Evolutionary conservation across 352 stramenopile genomes (phyloP), one percentile per base, ranked within the genome.

Genomic region (Phytopythium litorale): DNA sequence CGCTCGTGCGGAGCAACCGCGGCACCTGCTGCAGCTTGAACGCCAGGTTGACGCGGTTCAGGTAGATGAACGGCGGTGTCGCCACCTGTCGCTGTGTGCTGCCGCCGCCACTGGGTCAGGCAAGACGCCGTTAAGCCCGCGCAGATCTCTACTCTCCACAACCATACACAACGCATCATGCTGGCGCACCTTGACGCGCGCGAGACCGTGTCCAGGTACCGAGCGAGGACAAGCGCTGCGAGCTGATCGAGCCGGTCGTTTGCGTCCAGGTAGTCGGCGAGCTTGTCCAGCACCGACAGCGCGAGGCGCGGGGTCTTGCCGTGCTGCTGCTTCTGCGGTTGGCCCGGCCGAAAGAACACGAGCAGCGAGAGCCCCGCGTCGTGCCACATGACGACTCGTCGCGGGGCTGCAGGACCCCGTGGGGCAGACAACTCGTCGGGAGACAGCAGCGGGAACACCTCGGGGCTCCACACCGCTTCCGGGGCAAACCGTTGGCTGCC

Each of bases 11-110:
- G 38, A 89, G 25, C 32, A 88, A 69, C n/a, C 74, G 70, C 18
- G 78, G 80, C n/a, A 88, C 64, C 9, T 79, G 65, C 8, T 75
- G 75, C 53, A 74, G 69, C 30, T 76, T 72, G 59, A 88, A 89
- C 11, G 74, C 71, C 54, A 75, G 57, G 45, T 87, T 81, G 19
- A 82, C 64, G 40, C 76, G 80, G 53, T 89, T 87, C 30, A 84
- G 66, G 35, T 88, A 89, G 54, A 88, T 33, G 59, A 82, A 84
- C 11, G 70, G 73, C 38, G 75, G 66, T 43, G 70, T 45, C 16
- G 66, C 25, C 15, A 58, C 19, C 21, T 46, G 32, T 57, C 57
- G 16, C 21, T 37, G 57, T 12, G 35, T n/a, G 19, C 56, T 32
- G 35, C 45, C 45, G 13, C 30, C 52, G 28, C 42, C 18, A 43